A percentile compares a stretch with the other conserved stretches of the same genome.
Conservation (phyloP, 176 grass and related monocot species). For the Phragmites australis region DNA sequence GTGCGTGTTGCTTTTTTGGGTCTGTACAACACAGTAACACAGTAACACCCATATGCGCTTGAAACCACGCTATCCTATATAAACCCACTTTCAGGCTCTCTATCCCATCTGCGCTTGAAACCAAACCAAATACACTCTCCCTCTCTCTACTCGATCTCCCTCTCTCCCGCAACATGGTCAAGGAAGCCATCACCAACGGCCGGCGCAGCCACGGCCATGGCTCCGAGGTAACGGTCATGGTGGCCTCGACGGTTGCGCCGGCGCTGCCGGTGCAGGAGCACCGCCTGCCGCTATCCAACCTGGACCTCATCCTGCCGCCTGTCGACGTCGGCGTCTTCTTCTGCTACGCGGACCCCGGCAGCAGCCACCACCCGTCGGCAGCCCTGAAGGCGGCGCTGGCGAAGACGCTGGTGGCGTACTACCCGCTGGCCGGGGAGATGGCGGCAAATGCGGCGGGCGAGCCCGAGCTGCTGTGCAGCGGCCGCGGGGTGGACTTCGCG, state of each 20-base stretch:
- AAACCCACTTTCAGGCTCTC: too few species aligned
- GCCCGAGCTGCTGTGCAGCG: slow-evolving; percentile 74
- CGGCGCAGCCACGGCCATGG: too few species aligned
- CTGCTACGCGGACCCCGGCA: too few species aligned
- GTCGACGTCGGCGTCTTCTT: slow-evolving; percentile 68
- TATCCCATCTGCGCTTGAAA: too few species aligned
- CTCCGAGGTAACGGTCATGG: slow-evolving; percentile 29
- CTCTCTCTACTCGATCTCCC: too few species aligned
- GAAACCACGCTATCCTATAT: too few species aligned
- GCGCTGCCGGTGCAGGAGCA: slow-evolving; percentile 50
- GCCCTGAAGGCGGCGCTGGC: slow-evolving; percentile 58
- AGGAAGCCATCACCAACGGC: too few species aligned
- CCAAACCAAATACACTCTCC: too few species aligned
- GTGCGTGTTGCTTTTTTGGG: too few species aligned
- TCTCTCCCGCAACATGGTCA: too few species aligned
- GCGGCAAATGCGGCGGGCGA: slow-evolving; percentile 52
- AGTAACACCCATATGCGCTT: too few species aligned
- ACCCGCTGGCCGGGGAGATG: slow-evolving; percentile 67
- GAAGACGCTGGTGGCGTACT: slow-evolving; percentile 57
- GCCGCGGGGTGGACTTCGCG: slow-evolving; percentile 62
- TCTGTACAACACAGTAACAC: too few species aligned
- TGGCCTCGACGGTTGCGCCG: slow-evolving; percentile 40
- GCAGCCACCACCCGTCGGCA: slow-evolving; percentile 10
- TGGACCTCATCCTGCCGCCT: slow-evolving; percentile 69
- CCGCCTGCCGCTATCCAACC: slow-evolving; percentile 61